Percentiles rank a stretch among this genome's conserved stretches.
Evolutionary conservation across 2,329 filamentous ascomycete genomes (phyloP).

Genomic region (Spiromastix sp.): DNA sequence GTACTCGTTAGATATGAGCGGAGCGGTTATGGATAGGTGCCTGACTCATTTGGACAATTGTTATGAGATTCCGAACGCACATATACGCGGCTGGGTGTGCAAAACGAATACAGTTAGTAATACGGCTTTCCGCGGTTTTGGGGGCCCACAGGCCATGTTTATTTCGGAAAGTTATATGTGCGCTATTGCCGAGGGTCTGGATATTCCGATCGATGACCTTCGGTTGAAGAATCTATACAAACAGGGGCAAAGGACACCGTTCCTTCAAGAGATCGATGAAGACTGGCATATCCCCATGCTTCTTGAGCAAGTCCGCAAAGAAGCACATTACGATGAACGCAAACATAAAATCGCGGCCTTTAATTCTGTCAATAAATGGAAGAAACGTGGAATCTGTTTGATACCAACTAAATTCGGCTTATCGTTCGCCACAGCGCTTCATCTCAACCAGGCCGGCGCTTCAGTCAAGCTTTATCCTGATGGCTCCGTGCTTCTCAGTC

Average conservation of each 20-base stretch:
- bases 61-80: constrained; percentile 16
- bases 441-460: constrained; percentile 17
- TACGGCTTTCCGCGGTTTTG: constrained; percentile 18
- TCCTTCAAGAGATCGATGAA: constrained; percentile 16
- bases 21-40: constrained; percentile 17
- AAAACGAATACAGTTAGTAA: constrained; percentile 17
- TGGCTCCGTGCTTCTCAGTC: constrained; percentile 15
- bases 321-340: constrained; percentile 10
- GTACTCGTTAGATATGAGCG: constrained; percentile 14
- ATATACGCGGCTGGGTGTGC: constrained; percentile 16
- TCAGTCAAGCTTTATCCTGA: constrained; percentile 15
- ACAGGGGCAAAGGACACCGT: constrained; percentile 14
- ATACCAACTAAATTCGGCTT: constrained; percentile 19
- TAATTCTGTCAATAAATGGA: constrained; percentile 13
- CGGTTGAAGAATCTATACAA: constrained; percentile 14
- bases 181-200: constrained; percentile 14
- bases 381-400: constrained; percentile 16
- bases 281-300: constrained; percentile 18
- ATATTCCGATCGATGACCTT: constrained; percentile 13
- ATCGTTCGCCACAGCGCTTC: constrained; percentile 17
- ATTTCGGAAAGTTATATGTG: constrained; percentile 15
- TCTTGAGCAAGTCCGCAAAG: constrained; percentile 13
- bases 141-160: constrained; percentile 18
- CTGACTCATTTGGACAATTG: constrained; percentile 17
- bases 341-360: constrained; percentile 9